A percentile compares a stretch with the other conserved stretches of the same genome.
These are phyloP conservation scores for Cladobotryum protrusum DNA, from an alignment of 2,329 filamentous ascomycete species.

Conservation along the genomic window DNA sequence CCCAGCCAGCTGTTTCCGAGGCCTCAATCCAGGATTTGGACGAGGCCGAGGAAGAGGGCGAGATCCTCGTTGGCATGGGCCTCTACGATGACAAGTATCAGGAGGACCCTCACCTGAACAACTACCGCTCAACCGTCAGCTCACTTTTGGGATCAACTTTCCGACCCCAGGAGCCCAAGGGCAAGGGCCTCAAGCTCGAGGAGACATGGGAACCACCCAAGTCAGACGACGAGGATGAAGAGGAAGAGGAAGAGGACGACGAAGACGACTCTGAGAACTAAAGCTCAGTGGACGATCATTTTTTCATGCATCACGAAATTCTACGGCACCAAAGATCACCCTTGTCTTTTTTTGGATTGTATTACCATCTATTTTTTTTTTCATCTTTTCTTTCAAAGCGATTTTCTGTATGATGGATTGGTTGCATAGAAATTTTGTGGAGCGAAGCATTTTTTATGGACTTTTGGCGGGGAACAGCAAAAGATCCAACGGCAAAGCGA, in stretches of 20 bases:
- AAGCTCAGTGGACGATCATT: neutral
- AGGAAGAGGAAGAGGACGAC: constrained; percentile 38
- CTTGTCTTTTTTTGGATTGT: no score
- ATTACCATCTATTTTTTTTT: no score
- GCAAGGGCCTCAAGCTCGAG: constrained; percentile 74
- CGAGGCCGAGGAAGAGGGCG: constrained; percentile 53
- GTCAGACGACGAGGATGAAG: constrained; percentile 52
- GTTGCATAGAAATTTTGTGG: no score
- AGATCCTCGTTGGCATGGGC: constrained; percentile 76
- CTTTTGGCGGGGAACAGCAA: no score
- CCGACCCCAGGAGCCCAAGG: constrained; percentile 42
- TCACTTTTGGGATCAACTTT: constrained; percentile 48
- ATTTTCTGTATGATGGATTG: no score
- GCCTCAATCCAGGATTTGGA: constrained; percentile 45
- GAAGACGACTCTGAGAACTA: constrained; percentile 33
- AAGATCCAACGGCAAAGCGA: no score
- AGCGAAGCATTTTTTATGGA: no score
- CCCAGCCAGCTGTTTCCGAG: constrained; percentile 42
- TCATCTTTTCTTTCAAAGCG: no score
- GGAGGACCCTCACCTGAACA: constrained; percentile 44
- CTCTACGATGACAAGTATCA: constrained; percentile 64
- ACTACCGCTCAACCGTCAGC: constrained; percentile 49
- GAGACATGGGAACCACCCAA: constrained; percentile 71
- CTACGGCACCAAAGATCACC: neutral
- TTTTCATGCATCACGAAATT: constrained; percentile 1